phyloP scores from a whole-genome alignment of 1,284 basidiomycete genomes.

The Melanopsichium pennsylvanicum region DNA sequence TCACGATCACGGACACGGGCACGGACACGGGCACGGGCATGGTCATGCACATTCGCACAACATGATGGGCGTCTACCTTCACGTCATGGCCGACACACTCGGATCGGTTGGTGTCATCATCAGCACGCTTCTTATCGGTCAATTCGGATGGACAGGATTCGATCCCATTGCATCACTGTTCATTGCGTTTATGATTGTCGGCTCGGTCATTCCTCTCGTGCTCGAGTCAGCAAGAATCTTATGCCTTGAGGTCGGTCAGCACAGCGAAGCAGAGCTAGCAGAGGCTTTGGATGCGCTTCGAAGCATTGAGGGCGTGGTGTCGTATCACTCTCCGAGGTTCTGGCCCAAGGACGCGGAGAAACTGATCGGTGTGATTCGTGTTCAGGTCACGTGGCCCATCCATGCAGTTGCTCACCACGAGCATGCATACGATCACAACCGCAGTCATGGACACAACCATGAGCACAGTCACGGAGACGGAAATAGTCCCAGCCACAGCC shows the following conservation, averaged over 20 bases:
- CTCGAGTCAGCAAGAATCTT: slow-evolving; percentile 90
- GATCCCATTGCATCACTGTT: slow-evolving; percentile 98
- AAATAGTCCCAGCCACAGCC: slow-evolving; percentile 68
- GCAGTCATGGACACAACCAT: slow-evolving; percentile 1
- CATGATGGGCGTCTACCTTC: slow-evolving; percentile 97
- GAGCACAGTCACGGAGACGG: slow-evolving; percentile 2
- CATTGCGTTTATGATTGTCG: slow-evolving; percentile 92
- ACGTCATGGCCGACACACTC: slow-evolving; percentile 69
- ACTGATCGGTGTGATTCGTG: slow-evolving; percentile 80
- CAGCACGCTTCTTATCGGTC: slow-evolving; percentile 92
- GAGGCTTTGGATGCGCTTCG: slow-evolving; percentile 80
- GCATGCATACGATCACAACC: not conserved
- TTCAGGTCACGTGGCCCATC: slow-evolving; percentile 68
- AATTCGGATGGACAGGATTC: slow-evolving; percentile 99
- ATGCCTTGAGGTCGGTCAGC: slow-evolving; percentile 80
- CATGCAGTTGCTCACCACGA: slow-evolving; percentile 66
- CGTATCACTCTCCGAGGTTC: slow-evolving; percentile 83
- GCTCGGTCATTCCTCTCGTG: slow-evolving; percentile 92
- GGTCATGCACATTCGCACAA: slow-evolving; percentile 85
- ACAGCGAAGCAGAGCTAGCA: slow-evolving; percentile 74
- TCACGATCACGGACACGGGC: slow-evolving; percentile 75
- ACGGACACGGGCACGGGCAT: slow-evolving; percentile 69
- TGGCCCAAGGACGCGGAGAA: slow-evolving; percentile 93
- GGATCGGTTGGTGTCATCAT: slow-evolving; percentile 98
- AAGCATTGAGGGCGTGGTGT: slow-evolving; percentile 75